Percentiles rank a stretch among this genome's conserved stretches.
Conservation (phyloP, 148 eudicot genomes). For the Chenopodium berlandieri region DNA sequence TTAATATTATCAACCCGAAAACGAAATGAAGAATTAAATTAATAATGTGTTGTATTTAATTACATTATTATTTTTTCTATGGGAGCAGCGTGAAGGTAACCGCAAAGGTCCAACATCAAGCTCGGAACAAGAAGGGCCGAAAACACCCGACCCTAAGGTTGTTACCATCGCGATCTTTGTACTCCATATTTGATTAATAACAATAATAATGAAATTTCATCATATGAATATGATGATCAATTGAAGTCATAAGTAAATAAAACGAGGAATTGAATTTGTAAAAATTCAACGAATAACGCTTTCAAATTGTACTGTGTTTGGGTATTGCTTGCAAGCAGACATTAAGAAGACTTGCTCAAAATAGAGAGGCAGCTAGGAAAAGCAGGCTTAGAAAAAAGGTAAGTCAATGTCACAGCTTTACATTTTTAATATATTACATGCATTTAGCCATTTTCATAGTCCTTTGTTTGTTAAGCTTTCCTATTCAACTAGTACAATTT, state of each 20-base stretch:
- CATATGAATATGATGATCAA: neutral
- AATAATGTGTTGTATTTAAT: neutral
- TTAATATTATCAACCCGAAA: neutral
- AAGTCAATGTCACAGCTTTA: constrained; percentile 20
- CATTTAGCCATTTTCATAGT: neutral
- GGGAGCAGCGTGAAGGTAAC: constrained; percentile 81
- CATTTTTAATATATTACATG: neutral
- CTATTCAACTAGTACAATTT: constrained; percentile 15
- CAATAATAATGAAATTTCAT: too few relatives aligned
- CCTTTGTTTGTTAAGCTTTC: constrained; percentile 24
- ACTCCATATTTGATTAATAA: too few relatives aligned
- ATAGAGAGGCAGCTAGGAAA: constrained; percentile 99
- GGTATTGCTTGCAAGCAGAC: constrained; percentile 51
- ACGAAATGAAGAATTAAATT: neutral
- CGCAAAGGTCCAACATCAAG: constrained; percentile 76
- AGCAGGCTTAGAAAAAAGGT: constrained; percentile 99
- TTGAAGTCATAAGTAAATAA: neutral
- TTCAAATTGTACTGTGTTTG: neutral
- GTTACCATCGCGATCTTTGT: constrained; percentile 9
- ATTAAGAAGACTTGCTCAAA: constrained; percentile 96
- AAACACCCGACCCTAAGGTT: constrained; percentile 93
- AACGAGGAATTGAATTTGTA: neutral
- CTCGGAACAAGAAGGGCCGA: constrained; percentile 73
- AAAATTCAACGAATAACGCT: constrained; percentile 16
- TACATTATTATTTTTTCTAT: neutral